A percentile compares a stretch with the other conserved stretches of the same genome.
phyloP scores from a whole-genome alignment of 352 stramenopile species.

The Phytopythium vexans region DNA sequence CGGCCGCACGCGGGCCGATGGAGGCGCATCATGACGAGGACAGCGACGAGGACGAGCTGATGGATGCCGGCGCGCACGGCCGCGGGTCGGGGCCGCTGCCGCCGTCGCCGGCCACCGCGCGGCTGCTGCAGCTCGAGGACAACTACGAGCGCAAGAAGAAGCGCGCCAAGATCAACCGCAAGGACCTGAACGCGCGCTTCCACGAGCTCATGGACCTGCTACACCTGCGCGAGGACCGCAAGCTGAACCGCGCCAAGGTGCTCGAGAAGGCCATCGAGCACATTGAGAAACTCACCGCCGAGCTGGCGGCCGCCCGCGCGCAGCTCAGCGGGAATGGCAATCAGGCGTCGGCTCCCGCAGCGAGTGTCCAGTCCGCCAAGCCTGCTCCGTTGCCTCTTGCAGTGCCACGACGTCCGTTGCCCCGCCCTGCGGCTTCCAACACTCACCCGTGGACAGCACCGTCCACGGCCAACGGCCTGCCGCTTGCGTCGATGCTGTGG shows the following conservation, averaged over 20 bases:
- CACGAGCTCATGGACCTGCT: conserved; percentile 66
- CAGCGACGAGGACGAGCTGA: conserved; percentile 8
- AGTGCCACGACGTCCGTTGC: conserved; percentile 1
- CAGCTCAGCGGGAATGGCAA: conserved; percentile 9
- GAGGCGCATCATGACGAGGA: conserved; percentile 7
- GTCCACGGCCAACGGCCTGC: conserved; percentile 10
- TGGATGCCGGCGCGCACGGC: conserved; percentile 10
- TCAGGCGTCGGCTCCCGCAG: conserved; percentile 2
- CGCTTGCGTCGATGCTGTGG: conserved; percentile 36
- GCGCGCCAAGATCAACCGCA: conserved; percentile 65
- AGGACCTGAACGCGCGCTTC: conserved; percentile 62
- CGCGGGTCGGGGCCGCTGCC: conserved; percentile 8
- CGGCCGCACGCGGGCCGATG: background rate
- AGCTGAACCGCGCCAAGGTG: conserved; percentile 67
- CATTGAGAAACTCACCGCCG: conserved; percentile 46
- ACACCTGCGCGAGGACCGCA: conserved; percentile 54
- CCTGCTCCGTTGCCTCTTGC: background rate
- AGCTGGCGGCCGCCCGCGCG: conserved; percentile 23
- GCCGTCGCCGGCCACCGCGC: conserved; percentile 12
- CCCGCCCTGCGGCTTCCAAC: background rate
- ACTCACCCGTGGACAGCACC: conserved; percentile 17
- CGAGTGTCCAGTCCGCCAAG: background rate
- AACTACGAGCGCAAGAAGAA: conserved; percentile 77
- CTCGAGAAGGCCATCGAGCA: conserved; percentile 61
- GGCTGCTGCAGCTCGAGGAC: conserved; percentile 50